Conservation (phyloP, 208 protist species). For the Vickermania spadyakhi region DNA sequence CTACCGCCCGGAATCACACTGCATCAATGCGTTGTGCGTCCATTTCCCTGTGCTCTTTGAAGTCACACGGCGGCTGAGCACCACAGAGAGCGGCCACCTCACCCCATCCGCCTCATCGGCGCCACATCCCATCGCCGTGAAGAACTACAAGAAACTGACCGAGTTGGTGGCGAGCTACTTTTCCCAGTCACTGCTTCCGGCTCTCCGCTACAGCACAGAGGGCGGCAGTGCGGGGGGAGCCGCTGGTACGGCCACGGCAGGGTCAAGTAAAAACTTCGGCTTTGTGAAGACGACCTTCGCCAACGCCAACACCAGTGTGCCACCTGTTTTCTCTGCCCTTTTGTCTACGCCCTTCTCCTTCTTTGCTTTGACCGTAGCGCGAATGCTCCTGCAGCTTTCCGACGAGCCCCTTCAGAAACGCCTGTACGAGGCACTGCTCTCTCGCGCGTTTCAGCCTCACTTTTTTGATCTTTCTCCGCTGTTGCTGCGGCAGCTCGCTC, state of each 20-base stretch:
- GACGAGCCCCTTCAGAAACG: background rate
- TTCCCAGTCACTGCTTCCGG: background rate
- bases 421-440: background rate
- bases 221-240: background rate
- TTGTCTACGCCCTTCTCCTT: background rate
- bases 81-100: too few species aligned
- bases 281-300: background rate
- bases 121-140: background rate
- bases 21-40: background rate
- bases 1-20: background rate
- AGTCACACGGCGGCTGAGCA: background rate
- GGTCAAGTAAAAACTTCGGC: background rate
- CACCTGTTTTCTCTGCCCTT: background rate
- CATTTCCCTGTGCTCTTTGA: background rate
- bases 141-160: background rate
- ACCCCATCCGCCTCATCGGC: background rate
- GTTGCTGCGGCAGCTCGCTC: background rate
- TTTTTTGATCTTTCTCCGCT: background rate
- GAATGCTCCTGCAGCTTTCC: background rate
- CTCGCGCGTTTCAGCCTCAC: background rate
- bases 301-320: background rate
- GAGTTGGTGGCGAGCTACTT: background rate
- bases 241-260: background rate
- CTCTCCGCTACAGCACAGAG: background rate
- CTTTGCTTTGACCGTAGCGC: background rate